These are phyloP conservation scores for Dactylellina haptotyla DNA, from an alignment of 2,329 filamentous ascomycete species.

Conservation along the genomic window DNA sequence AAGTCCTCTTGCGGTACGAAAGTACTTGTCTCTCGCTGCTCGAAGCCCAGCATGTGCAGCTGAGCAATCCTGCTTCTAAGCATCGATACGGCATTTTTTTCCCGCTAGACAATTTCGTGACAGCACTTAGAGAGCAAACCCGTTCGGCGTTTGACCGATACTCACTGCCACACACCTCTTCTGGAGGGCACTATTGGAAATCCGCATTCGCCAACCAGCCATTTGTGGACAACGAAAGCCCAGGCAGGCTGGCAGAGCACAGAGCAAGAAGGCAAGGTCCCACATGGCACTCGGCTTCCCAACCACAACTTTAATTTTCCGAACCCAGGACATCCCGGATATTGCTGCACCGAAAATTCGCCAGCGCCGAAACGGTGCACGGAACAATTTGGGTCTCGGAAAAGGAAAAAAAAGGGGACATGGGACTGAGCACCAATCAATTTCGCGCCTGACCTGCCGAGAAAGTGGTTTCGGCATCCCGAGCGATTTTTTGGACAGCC, in stretches of 20 bases:
- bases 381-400: slow-evolving; percentile 48
- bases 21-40: neutral
- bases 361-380: slow-evolving; percentile 20
- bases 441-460: slow-evolving; percentile 33
- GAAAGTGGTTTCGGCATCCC: slow-evolving; percentile 41
- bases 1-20: too few relatives aligned
- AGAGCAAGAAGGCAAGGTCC: neutral
- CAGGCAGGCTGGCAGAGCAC: too few relatives aligned
- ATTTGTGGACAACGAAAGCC: slow-evolving; percentile 1
- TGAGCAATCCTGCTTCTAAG: slow-evolving; percentile 35
- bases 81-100: slow-evolving; percentile 21
- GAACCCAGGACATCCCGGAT: slow-evolving; percentile 25
- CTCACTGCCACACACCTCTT: neutral
- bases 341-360: slow-evolving; percentile 31
- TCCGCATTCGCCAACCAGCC: slow-evolving; percentile 21
- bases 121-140: neutral
- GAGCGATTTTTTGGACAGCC: slow-evolving; percentile 40
- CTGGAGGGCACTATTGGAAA: neutral
- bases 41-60: slow-evolving; percentile 14
- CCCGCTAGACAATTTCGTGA: neutral
- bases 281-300: slow-evolving; percentile 10
- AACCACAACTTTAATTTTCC: slow-evolving; percentile 43
- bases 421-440: slow-evolving; percentile 40
- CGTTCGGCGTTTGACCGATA: slow-evolving; percentile 46
- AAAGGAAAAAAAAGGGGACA: slow-evolving; percentile 8